Percentiles rank a stretch among this genome's conserved stretches.
phyloP scores from a whole-genome alignment of 2,329 filamentous ascomycete genomes.

The Ophiostoma ulmi region DNA sequence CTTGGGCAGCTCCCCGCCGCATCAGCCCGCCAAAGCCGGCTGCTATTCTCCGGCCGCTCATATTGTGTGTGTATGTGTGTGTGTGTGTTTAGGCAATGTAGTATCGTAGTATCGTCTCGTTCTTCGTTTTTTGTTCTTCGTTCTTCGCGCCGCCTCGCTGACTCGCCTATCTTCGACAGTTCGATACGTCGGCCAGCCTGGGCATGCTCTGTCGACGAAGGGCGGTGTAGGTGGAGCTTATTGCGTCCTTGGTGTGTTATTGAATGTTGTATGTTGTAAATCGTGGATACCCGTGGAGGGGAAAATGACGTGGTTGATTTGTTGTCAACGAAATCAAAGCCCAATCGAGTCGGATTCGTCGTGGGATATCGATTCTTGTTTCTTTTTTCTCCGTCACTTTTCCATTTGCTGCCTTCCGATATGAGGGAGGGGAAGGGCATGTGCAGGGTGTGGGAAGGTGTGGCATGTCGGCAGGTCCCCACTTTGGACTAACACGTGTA shows the following conservation, averaged over 20 bases:
- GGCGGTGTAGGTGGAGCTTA: slow-evolving; percentile 5
- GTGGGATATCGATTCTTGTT: neutral
- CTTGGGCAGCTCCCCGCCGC: slow-evolving; percentile 43
- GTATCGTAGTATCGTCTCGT: neutral
- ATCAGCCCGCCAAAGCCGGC: slow-evolving; percentile 61
- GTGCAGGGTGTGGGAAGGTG: neutral
- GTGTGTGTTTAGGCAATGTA: neutral
- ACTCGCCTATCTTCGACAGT: slow-evolving; percentile 15
- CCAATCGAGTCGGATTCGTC: neutral
- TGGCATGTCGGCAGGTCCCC: slow-evolving; percentile 1
- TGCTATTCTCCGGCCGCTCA: slow-evolving; percentile 72
- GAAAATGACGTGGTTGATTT: neutral
- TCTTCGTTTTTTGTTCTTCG: neutral
- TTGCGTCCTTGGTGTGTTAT: neutral
- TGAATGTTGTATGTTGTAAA: neutral
- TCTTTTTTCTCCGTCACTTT: slow-evolving; percentile 16
- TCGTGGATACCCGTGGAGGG: neutral
- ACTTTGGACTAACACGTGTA: neutral
- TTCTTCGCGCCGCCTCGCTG: neutral
- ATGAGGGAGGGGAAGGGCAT: slow-evolving; percentile 8
- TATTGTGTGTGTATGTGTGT: slow-evolving; percentile 31
- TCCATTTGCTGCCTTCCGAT: neutral
- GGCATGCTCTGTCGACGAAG: slow-evolving; percentile 13
- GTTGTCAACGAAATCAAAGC: neutral
- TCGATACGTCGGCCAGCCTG: slow-evolving; percentile 14